Base-by-base conservation (phyloP, 2,329 filamentous ascomycete species). In the Monilinia laxa region DNA sequence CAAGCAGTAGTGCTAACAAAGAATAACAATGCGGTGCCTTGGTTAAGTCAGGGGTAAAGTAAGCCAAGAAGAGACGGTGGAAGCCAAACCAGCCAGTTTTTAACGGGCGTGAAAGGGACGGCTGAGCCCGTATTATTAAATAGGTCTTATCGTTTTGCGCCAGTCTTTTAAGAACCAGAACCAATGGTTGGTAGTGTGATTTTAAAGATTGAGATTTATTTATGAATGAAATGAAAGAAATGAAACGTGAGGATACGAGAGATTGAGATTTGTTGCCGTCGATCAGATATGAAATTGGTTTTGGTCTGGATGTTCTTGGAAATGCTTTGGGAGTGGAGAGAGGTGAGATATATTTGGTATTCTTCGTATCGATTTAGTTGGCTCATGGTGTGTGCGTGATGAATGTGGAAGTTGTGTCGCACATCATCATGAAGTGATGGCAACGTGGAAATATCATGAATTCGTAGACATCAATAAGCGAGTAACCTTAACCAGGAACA, bases 21-120 rank as follows among this genome's bases (percentile, higher is more conserved):
- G 63, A 68, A 69, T 69, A 9, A 65, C 25, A 67, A 52, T 20
- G 60, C 66, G 55, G 69, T 70, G 56, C 68, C 69, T 70, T 67
- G 45, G 59, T 66, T 59, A 67, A 70, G 66, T 69, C 67, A 71
- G 67, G 69, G 68, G 66, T 52, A 65, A 65, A 59, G 40, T 16
- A n/a, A 45, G 57, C 57, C 57, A 59, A 59, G 57, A n/a, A 59
- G 57, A 42, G n/a, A 42, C 57, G 57, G 42, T 59, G 57, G 42
- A 59, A 59, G 45, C 16, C 18, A 59, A 16, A 49, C 47, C 20
- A 49, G 47, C 11, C 47, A 23, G 20, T 4, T n/a, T 47, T 59
- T 25, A 25, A 42, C 20, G 14, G 31, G 28, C 25, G 23, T 23
- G 38, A n/a, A 28, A 47, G 11, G 55, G 56, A 59, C 45, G 42